A percentile compares a stretch with the other conserved stretches of the same genome.
These are phyloP conservation scores for Westerdykella aurantiaca DNA, from an alignment of 2,329 filamentous ascomycete species.

Conservation along the genomic window DNA sequence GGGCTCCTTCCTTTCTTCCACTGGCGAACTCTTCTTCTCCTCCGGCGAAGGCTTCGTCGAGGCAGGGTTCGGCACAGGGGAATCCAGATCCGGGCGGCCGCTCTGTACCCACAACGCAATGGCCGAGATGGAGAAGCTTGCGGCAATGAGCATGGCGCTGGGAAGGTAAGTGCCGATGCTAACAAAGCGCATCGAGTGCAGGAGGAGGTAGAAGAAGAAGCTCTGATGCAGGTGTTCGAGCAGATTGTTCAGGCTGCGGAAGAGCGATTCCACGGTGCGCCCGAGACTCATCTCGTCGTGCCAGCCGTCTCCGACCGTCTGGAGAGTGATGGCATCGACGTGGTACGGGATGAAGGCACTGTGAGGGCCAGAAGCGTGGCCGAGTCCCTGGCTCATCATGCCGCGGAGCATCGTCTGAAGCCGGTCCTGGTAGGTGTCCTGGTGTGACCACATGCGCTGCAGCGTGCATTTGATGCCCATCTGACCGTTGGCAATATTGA, in stretches of 20 bases:
- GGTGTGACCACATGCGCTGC: conserved; percentile 77
- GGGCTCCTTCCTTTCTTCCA: conserved; percentile 19
- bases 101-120: conserved; percentile 92
- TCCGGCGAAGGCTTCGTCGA: conserved; percentile 13
- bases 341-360: conserved; percentile 97
- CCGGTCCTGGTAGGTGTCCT: conserved; percentile 72
- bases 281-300: conserved; percentile 97
- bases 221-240: conserved; percentile 96
- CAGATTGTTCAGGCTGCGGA: conserved; percentile 90
- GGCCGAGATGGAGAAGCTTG: conserved; percentile 92
- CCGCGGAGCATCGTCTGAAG: conserved; percentile 84
- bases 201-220: conserved; percentile 97
- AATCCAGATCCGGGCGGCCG: conserved; percentile 42
- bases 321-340: conserved; percentile 89
- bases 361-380: conserved; percentile 83
- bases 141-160: conserved; percentile 93
- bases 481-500: conserved; percentile 79
- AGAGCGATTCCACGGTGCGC: conserved; percentile 80
- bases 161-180: conserved; percentile 97
- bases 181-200: conserved; percentile 87
- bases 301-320: conserved; percentile 86
- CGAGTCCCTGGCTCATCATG: conserved; percentile 86
- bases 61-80: conserved; percentile 19
- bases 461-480: conserved; percentile 82
- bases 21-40: conserved; percentile 32